These are phyloP conservation scores for Leccinum ochraceum DNA, from an alignment of 768 basidiomycete species.

Conservation along the genomic window DNA sequence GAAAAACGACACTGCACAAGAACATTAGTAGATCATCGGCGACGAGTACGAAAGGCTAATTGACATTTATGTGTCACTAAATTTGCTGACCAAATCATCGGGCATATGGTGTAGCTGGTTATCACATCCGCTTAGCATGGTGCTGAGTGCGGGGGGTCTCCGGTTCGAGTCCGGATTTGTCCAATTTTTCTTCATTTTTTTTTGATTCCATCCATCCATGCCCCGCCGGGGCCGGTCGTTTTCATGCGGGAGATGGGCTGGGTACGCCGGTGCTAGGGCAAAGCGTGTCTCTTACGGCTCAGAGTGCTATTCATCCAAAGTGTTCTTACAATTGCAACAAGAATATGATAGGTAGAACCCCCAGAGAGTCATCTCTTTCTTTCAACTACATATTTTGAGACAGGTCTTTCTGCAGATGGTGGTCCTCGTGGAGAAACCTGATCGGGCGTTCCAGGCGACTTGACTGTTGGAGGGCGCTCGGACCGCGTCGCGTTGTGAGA, in stretches of 20 bases:
- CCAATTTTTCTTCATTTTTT: slow-evolving; percentile 14
- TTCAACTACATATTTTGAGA: slow-evolving; percentile 38
- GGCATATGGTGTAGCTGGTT: slow-evolving; percentile 44
- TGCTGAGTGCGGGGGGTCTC: slow-evolving; percentile 39
- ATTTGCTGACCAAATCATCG: slow-evolving; percentile 2
- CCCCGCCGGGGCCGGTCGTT: no score
- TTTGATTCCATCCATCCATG: no score
- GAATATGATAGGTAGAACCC: not conserved
- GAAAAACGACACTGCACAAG: slow-evolving; percentile 45
- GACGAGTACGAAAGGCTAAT: not conserved
- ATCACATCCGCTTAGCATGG: slow-evolving; percentile 43
- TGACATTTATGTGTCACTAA: not conserved
- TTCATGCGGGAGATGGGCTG: not conserved
- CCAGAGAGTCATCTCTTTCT: slow-evolving; percentile 23
- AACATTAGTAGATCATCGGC: slow-evolving; percentile 6
- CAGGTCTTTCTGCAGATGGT: slow-evolving; percentile 13
- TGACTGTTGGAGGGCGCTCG: slow-evolving; percentile 28
- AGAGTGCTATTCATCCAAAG: not conserved
- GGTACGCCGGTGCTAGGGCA: not conserved
- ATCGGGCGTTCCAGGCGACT: slow-evolving; percentile 17
- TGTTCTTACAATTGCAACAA: not conserved
- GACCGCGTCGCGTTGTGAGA: slow-evolving; percentile 17
- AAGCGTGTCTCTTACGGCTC: not conserved
- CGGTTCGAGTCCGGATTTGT: slow-evolving; percentile 44
- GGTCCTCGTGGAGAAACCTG: not conserved